Conservation (phyloP, 768 basidiomycete genomes). For the Phanerodontia chrysosporium region DNA sequence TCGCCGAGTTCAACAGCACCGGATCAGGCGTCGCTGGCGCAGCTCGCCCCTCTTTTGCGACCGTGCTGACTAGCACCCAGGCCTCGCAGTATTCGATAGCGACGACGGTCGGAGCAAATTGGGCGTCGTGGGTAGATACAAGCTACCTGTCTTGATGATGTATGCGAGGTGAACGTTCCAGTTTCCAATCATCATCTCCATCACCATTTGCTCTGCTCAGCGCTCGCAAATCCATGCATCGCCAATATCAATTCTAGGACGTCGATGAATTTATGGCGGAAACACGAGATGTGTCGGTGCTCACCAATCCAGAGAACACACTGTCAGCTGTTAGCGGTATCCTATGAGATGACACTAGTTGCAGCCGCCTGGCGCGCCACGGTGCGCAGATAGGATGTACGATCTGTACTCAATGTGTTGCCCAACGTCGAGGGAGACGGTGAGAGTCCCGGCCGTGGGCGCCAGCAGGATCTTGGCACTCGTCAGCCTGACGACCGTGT, state of each 20-base stretch:
- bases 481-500: not conserved
- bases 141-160: not conserved
- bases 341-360: no score
- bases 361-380: no score
- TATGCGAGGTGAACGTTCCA: no score
- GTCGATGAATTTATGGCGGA: no score
- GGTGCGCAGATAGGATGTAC: not conserved
- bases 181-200: no score
- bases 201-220: no score
- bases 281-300: no score
- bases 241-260: no score
- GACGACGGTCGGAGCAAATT: not conserved
- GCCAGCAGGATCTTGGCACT: not conserved
- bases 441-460: not conserved
- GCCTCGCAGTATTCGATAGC: not conserved
- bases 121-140: not conserved
- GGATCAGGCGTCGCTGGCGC: not conserved
- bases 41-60: not conserved
- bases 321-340: no score
- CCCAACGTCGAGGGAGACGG: not conserved
- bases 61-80: not conserved
- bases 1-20: slow-evolving; percentile 3
- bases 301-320: no score
- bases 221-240: no score
- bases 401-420: not conserved